These are phyloP conservation scores for Priceomyces fermenticarens DNA, from an alignment of 805 yeast genomes.

Conservation along the genomic window DNA sequence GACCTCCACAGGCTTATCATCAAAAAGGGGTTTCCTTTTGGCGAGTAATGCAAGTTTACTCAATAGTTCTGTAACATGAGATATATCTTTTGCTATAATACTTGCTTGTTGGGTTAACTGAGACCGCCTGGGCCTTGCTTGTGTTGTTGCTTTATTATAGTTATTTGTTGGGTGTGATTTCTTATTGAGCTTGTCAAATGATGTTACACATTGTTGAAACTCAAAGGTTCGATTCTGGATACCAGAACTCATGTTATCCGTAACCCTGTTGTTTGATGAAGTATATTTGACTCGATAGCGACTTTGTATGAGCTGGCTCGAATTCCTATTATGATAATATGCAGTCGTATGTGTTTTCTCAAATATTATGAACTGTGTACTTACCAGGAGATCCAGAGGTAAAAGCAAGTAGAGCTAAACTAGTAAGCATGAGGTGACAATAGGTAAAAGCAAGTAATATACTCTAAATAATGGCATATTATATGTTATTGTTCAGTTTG, in stretches of 20 bases:
- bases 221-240: slow-evolving; percentile 86
- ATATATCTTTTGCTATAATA: slow-evolving; percentile 81
- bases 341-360: no score
- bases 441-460: no score
- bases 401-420: no score
- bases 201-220: slow-evolving; percentile 85
- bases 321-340: neutral
- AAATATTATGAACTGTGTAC: no score
- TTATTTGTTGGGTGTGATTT: slow-evolving; percentile 26
- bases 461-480: no score
- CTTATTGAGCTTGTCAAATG: slow-evolving; percentile 63
- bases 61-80: slow-evolving; percentile 76
- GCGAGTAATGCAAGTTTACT: slow-evolving; percentile 82
- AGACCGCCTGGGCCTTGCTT: slow-evolving; percentile 27
- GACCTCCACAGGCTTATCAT: slow-evolving; percentile 91
- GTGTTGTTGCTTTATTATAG: slow-evolving; percentile 16
- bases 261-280: no score
- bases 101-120: slow-evolving; percentile 64
- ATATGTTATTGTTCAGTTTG: no score
- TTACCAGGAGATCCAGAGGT: no score
- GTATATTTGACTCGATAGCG: no score
- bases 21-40: slow-evolving; percentile 84
- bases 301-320: slow-evolving; percentile 4
- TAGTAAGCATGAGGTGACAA: no score
- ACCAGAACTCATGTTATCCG: slow-evolving; percentile 14